Percentiles rank a stretch among this genome's conserved stretches.
phyloP scores from a whole-genome alignment of 371 early-diverging fungal genomes.

The Lichtheimia ramosa region DNA sequence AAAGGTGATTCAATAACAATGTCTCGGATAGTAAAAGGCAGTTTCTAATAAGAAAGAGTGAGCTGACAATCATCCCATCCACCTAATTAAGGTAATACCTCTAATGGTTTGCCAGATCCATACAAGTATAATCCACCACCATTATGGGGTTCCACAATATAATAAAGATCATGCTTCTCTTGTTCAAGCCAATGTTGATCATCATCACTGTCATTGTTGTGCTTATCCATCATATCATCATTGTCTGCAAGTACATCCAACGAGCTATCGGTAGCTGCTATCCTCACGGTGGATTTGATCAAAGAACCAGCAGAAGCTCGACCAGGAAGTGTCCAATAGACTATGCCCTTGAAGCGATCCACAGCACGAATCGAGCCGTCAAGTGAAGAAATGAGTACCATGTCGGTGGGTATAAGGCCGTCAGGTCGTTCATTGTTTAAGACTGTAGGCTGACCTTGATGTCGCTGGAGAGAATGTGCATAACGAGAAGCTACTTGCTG shows the following conservation, averaged over 20 bases:
- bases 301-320: slow-evolving; percentile 23
- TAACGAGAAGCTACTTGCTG: background rate
- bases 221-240: background rate
- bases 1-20: slow-evolving; percentile 66
- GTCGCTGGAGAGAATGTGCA: slow-evolving; percentile 7
- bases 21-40: slow-evolving; percentile 71
- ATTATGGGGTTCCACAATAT: slow-evolving; percentile 80
- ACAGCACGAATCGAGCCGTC: slow-evolving; percentile 50
- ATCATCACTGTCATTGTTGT: background rate
- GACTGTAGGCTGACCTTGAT: background rate
- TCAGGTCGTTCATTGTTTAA: background rate
- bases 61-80: background rate
- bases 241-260: background rate
- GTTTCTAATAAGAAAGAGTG: slow-evolving; percentile 46
- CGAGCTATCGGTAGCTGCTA: background rate
- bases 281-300: slow-evolving; percentile 27
- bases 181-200: too few relatives aligned
- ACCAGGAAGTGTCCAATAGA: slow-evolving; percentile 45
- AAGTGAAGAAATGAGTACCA: slow-evolving; percentile 37
- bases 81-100: slow-evolving; percentile 29
- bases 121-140: slow-evolving; percentile 74
- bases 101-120: slow-evolving; percentile 54
- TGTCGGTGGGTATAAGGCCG: slow-evolving; percentile 24
- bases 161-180: slow-evolving; percentile 29
- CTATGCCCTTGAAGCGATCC: slow-evolving; percentile 31